phyloP scores from a whole-genome alignment of 305 asterid species.

The Solanum hybrid region DNA sequence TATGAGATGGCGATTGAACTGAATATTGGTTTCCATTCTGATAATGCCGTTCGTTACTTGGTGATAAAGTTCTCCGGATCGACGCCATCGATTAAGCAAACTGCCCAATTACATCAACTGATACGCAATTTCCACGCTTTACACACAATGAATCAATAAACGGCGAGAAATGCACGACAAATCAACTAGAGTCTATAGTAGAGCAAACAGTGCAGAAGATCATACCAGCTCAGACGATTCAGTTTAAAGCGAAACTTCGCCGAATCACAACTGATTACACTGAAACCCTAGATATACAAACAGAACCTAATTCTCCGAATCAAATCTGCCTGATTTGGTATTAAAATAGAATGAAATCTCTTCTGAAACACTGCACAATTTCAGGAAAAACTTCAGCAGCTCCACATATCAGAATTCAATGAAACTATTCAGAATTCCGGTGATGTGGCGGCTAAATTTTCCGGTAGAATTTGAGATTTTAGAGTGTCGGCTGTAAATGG shows the following conservation, averaged over 20 bases:
- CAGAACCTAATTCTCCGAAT: not conserved
- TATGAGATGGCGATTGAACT: constrained; percentile 55
- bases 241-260: not conserved
- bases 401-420: not conserved
- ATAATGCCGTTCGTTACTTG: constrained; percentile 59
- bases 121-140: not conserved
- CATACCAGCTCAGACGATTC: not conserved
- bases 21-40: constrained; percentile 51
- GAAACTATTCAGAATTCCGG: not conserved
- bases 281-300: not conserved
- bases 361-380: not conserved
- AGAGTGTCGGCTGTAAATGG: not conserved
- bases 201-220: not conserved
- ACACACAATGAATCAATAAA: not conserved
- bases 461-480: not conserved
- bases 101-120: not conserved
- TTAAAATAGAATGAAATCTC: not conserved
- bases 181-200: not conserved
- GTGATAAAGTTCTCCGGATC: constrained; percentile 78
- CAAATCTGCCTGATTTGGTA: not conserved
- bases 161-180: not conserved
- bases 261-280: not conserved
- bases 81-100: constrained; percentile 51
- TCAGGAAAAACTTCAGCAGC: not conserved
- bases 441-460: not conserved